Conservation (phyloP, 179 eudicot species). For the Gypsophila paniculata region DNA sequence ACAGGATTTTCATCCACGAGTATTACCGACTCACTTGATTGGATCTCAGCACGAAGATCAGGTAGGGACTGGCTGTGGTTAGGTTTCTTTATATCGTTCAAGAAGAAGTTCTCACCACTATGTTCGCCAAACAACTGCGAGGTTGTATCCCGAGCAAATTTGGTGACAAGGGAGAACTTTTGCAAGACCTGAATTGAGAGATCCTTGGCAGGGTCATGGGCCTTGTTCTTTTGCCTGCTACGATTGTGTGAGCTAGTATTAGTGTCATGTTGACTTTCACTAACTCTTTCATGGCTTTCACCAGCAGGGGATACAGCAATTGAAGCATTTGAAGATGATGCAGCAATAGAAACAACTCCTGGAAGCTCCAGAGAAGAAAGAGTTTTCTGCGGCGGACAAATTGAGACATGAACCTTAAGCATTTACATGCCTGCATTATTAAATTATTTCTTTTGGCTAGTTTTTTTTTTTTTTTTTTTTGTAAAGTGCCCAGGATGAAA, state of each 20-base stretch:
- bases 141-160: slow-evolving; percentile 96
- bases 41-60: slow-evolving; percentile 24
- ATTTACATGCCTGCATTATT: background rate
- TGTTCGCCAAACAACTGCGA: slow-evolving; percentile 78
- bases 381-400: slow-evolving; percentile 57
- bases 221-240: slow-evolving; percentile 58
- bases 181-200: slow-evolving; percentile 83
- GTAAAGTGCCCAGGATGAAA: background rate
- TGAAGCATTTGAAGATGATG: slow-evolving; percentile 40
- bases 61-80: slow-evolving; percentile 42
- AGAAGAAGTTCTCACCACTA: slow-evolving; percentile 44
- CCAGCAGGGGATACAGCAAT: slow-evolving; percentile 31
- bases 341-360: slow-evolving; percentile 54
- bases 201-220: slow-evolving; percentile 83
- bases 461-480: too few relatives aligned
- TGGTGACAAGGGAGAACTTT: slow-evolving; percentile 94
- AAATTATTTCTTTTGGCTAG: background rate
- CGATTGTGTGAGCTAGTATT: slow-evolving; percentile 30
- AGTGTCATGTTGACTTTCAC: slow-evolving; percentile 36
- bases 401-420: background rate
- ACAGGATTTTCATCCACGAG: slow-evolving; percentile 44
- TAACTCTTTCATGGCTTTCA: slow-evolving; percentile 35
- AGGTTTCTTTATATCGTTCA: slow-evolving; percentile 46
- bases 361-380: slow-evolving; percentile 91
- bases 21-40: slow-evolving; percentile 34